A percentile compares a stretch with the other conserved stretches of the same genome.
Conservation (phyloP, 805 yeast species). For the Saccharomyces mikatae region DNA sequence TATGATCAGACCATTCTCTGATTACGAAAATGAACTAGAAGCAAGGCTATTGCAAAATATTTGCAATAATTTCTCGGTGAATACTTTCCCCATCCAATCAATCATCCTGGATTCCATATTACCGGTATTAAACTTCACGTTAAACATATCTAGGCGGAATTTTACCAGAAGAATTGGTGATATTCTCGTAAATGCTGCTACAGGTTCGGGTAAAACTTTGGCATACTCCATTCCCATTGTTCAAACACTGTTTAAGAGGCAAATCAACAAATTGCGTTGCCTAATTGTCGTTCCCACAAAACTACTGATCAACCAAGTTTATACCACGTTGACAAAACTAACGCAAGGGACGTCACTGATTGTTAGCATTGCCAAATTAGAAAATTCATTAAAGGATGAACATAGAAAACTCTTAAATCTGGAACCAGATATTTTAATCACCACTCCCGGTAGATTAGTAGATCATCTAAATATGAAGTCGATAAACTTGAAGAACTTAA, state of each 20-base stretch:
- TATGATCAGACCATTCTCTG: conserved; percentile 20
- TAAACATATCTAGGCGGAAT: conserved; percentile 25
- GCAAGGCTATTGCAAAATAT: conserved; percentile 31
- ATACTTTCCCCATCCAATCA: conserved; percentile 30
- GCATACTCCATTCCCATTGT: conserved; percentile 82
- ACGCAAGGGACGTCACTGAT: conserved; percentile 57
- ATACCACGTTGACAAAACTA: conserved; percentile 49
- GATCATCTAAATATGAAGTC: conserved; percentile 48
- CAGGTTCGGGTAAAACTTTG: conserved; percentile 93
- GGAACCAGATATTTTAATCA: conserved; percentile 58
- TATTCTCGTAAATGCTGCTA: conserved; percentile 81
- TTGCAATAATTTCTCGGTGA: conserved; percentile 16
- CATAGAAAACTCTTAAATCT: conserved; percentile 37
- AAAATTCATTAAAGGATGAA: conserved; percentile 58
- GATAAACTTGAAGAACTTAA: conserved; percentile 44
- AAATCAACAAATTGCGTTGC: conserved; percentile 68
- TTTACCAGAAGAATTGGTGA: conserved; percentile 61
- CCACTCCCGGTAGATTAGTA: conserved; percentile 79
- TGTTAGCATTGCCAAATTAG: conserved; percentile 47
- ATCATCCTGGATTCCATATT: conserved; percentile 21
- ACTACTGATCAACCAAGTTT: conserved; percentile 79
- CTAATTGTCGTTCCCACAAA: conserved; percentile 83
- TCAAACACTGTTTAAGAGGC: conserved; percentile 52
- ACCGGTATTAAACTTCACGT: conserved; percentile 20
- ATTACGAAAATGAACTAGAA: conserved; percentile 13